phyloP scores from a whole-genome alignment of 352 stramenopile species.

The Aphanomyces astaci region DNA sequence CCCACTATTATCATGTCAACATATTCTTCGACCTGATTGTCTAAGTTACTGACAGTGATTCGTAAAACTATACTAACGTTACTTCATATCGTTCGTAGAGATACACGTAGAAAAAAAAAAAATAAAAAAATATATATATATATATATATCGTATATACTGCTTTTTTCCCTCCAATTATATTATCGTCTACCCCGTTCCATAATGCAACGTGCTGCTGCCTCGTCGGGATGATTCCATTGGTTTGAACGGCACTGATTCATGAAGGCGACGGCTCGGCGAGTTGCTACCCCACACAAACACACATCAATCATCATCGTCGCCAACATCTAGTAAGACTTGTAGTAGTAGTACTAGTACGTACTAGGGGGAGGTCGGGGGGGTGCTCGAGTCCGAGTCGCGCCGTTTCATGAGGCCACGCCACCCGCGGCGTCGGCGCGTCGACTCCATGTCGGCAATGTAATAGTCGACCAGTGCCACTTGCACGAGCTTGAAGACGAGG shows the following conservation, averaged over 20 bases:
- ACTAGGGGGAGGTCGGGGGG: slow-evolving; percentile 22
- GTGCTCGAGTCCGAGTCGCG: slow-evolving; percentile 63
- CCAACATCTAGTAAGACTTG: too few species aligned
- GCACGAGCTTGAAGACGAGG: slow-evolving; percentile 54
- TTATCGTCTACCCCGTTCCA: too few species aligned
- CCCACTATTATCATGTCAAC: too few species aligned
- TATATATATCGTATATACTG: too few species aligned
- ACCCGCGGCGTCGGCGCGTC: slow-evolving; percentile 56
- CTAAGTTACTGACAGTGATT: too few species aligned
- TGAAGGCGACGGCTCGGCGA: background rate
- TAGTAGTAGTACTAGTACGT: too few species aligned
- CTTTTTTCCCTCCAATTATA: too few species aligned
- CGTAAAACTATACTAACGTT: too few species aligned
- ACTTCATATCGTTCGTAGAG: too few species aligned
- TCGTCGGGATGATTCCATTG: background rate
- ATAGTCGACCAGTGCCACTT: slow-evolving; percentile 59
- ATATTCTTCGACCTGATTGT: too few species aligned
- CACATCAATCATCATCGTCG: background rate
- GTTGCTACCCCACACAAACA: background rate
- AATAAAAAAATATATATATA: too few species aligned
- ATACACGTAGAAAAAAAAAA: too few species aligned
- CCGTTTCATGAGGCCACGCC: slow-evolving; percentile 77
- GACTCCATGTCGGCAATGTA: slow-evolving; percentile 79
- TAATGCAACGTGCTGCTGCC: background rate
- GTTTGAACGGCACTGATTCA: background rate